phyloP scores from a whole-genome alignment of 352 stramenopile genomes.

The Hyaloperonospora arabidopsidis region DNA sequence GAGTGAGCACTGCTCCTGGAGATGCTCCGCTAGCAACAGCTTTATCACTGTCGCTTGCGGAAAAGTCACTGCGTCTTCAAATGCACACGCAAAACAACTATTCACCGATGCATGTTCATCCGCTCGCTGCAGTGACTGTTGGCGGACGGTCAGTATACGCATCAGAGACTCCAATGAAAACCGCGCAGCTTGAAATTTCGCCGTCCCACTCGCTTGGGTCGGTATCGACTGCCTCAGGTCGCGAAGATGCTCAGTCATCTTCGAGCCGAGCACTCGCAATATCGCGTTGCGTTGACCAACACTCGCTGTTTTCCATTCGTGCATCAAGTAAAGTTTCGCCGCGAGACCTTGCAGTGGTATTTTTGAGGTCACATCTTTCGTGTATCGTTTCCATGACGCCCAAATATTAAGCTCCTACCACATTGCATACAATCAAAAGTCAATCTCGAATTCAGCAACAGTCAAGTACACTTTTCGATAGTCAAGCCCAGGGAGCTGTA shows the following conservation, averaged over 20 bases:
- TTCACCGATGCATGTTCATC: conserved; percentile 19
- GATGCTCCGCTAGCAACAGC: conserved; percentile 59
- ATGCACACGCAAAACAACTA: conserved; percentile 35
- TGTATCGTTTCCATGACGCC: conserved; percentile 38
- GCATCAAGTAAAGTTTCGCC: conserved; percentile 40
- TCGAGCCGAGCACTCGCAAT: conserved; percentile 18
- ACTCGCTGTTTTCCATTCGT: conserved; percentile 38
- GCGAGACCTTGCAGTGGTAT: conserved; percentile 44
- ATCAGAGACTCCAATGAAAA: conserved; percentile 23
- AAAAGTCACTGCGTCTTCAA: conserved; percentile 28
- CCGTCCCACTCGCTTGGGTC: neutral
- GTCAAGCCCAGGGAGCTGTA: neutral
- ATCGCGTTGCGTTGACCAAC: conserved; percentile 10
- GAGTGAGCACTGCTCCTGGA: conserved; percentile 66
- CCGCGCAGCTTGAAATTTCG: conserved; percentile 11
- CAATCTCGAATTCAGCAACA: neutral
- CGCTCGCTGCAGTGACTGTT: conserved; percentile 5
- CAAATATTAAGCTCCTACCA: conserved; percentile 65
- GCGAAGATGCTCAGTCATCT: conserved; percentile 17
- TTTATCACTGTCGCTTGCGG: conserved; percentile 53
- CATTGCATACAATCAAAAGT: conserved; percentile 1
- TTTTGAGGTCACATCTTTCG: conserved; percentile 21
- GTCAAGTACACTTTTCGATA: neutral
- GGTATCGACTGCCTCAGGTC: conserved; percentile 10
- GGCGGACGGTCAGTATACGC: conserved; percentile 14